Base-by-base conservation (phyloP, 495 filamentous ascomycete species). In the Penicillium roqueforti region DNA sequence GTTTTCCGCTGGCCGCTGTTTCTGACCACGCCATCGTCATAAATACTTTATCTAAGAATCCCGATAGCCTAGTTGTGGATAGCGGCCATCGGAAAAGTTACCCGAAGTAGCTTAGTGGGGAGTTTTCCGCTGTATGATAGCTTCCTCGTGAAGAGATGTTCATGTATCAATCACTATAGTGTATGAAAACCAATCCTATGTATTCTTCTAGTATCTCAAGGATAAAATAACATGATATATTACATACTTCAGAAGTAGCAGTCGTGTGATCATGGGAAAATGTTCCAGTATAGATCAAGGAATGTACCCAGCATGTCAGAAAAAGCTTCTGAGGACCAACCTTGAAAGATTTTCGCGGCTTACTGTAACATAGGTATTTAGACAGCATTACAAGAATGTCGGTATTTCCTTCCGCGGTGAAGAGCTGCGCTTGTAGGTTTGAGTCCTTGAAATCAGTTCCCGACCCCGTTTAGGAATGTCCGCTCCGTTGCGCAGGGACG, bases 381-480 rank as follows among this genome's bases (percentile, higher is more conserved):
- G 23, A 50, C 3, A 40, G 47, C 22, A 40, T 39, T 16, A 39
- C 16, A 50, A 20, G 47, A 50, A 50, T 50, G 47, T 50, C 25
- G 23, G 36, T 20, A 26, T 40, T 50, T 13, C 23, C 36, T 29
- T 11, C 23, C 23, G 23, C 7, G 36, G 47, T 6, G n/a, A 39
- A 29, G 47, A 50, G 47, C 36, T 49, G 23, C 47, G n/a, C 16
- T 29, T 8, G 23, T 36, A 6, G 19, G 14, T 16, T 22, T 20
- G 19, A 31, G 42, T 25, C 16, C 13, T 32, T 52, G 29, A 13
- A 52, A 44, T 47, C 10, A 22, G 22, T 14, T 10, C 37, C 56
- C 56, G 56, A 55, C 46, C 52, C 51, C 29, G 16, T 37, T 59
- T 51, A 44, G 56, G 56, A 54, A 59, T 28, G 56, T 37, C 44